Base-by-base conservation (phyloP, 2,329 filamentous ascomycete genomes). In the Purpureocillium lavendulum region DNA sequence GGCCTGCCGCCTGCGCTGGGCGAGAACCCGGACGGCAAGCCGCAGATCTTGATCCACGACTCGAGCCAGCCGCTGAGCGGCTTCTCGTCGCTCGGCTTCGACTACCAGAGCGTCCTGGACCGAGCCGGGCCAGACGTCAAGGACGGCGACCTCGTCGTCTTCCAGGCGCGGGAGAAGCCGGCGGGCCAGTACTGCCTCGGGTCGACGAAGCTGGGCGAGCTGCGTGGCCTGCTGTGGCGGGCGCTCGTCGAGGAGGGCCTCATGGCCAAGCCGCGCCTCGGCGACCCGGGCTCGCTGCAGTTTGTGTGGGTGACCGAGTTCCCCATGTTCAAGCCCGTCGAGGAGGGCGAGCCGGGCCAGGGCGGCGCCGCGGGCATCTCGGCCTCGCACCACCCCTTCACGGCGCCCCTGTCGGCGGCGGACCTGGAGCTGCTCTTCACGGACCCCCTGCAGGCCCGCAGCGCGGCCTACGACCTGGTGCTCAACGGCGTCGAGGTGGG, bases 331-430 rank as follows among this genome's bases (percentile, higher is more conserved):
- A 88, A 87, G 1, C 86, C 82, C 0, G 74, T 73, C 38, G 78
- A 75, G 37, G 62, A 64, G 8, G 65, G 73, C 38, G 68, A 73
- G 11, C 84, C 85, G 0, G 87, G 87, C 2, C 89, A 97, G 63
- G 87, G 86, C 39, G 88, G 88, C 14, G 61, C 70, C 1, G 79
- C 88, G 1, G 88, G 89, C 4, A 80, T 97, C 52, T 79, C 82
- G 9, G 82, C 90, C 1, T 95, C 89, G 0, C 92, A 98, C 55
- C 92, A 98, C 58, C 92, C 92, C 0, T 98, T 98, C 62, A 98
- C 92, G 0, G 86, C 92, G 0, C 92, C 92, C 0, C 77, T 85
- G 29, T 77, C 77, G 0, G 60, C 72, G 0, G 65, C 68, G 4
- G 89, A 97, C 55, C 74, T 94, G 13, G 81, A 87, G 30, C 62